Percentiles rank a stretch among this genome's conserved stretches.
Conservation (phyloP, 192 early-diverging fungal genomes). For the Rhizophlyctis rosea region DNA sequence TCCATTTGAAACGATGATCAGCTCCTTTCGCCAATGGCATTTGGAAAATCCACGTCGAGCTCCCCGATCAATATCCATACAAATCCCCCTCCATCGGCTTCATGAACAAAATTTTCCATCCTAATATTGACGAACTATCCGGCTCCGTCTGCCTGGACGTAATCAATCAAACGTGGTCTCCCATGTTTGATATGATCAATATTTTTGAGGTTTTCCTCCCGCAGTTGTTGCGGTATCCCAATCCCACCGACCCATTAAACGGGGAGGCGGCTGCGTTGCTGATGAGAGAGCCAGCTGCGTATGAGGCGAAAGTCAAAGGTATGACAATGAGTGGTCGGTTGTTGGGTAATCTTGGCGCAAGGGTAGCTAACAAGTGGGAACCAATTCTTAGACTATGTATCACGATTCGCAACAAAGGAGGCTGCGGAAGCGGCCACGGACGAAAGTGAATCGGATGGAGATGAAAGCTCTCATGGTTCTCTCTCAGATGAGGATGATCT, state of each 20-base stretch:
- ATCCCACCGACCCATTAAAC: conserved; percentile 98
- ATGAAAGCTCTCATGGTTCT: conserved; percentile 78
- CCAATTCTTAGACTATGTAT: conserved; percentile 81
- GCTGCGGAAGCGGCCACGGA: conserved; percentile 72
- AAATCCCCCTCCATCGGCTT: conserved; percentile 99
- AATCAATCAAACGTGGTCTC: conserved; percentile 99
- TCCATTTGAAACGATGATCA: conserved; percentile 25
- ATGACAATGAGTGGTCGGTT: neutral
- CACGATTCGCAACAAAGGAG: conserved; percentile 78
- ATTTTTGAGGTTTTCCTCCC: conserved; percentile 99
- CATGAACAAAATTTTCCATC: conserved; percentile 99
- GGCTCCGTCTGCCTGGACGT: conserved; percentile 99
- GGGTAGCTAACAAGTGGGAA: too few relatives aligned
- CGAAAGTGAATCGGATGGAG: conserved; percentile 54
- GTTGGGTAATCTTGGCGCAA: too few relatives aligned
- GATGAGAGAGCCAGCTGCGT: conserved; percentile 88
- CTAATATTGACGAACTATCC: conserved; percentile 97
- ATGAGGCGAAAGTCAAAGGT: conserved; percentile 94
- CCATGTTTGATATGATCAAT: conserved; percentile 99
- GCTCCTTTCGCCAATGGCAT: conserved; percentile 91
- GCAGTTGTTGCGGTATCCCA: conserved; percentile 95
- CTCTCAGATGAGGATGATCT: conserved; percentile 82
- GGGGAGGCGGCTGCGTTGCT: conserved; percentile 97
- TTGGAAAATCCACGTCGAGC: conserved; percentile 98
- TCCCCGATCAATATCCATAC: conserved; percentile 99